Percentiles rank a stretch among this genome's conserved stretches.
Evolutionary conservation across 129 eudicot species (phyloP).

Genomic region (Lonicera japonica): DNA sequence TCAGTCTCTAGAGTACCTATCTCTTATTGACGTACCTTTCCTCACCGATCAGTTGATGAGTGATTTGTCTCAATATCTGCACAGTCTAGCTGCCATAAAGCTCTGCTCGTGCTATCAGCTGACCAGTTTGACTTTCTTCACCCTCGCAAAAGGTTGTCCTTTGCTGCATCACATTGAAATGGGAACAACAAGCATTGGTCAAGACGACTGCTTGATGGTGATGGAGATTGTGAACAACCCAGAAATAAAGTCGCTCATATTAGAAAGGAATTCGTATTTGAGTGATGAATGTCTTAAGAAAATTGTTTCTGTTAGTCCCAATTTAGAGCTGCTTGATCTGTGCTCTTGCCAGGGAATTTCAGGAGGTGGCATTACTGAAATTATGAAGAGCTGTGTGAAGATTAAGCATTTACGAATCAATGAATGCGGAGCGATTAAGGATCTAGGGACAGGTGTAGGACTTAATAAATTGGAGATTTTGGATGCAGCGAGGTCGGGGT

Average conservation of each 20-base stretch:
- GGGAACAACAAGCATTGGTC: conserved; percentile 32
- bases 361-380: conserved; percentile 26
- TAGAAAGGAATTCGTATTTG: conserved; percentile 23
- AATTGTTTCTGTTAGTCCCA: conserved; percentile 40
- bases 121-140: conserved; percentile 27
- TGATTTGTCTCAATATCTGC: conserved; percentile 32
- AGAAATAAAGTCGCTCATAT: conserved; percentile 25
- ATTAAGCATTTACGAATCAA: conserved; percentile 37
- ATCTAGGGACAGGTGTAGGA: conserved; percentile 25
- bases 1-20: conserved; percentile 31
- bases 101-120: conserved; percentile 32
- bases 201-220: conserved; percentile 4
- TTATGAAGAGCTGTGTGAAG: conserved; percentile 29
- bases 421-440: conserved; percentile 30
- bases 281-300: conserved; percentile 28
- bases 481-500: conserved; percentile 40
- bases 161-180: conserved; percentile 31
- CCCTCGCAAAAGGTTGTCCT: conserved; percentile 35
- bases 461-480: conserved; percentile 38
- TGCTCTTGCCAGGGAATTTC: conserved; percentile 29
- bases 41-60: conserved; percentile 25
- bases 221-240: conserved; percentile 11
- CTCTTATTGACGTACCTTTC: conserved; percentile 18
- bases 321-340: conserved; percentile 35
- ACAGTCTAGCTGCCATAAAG: conserved; percentile 25